Evolutionary conservation across 2,329 filamentous ascomycete genomes (phyloP).

Genomic region (Chaetomium sp.): DNA sequence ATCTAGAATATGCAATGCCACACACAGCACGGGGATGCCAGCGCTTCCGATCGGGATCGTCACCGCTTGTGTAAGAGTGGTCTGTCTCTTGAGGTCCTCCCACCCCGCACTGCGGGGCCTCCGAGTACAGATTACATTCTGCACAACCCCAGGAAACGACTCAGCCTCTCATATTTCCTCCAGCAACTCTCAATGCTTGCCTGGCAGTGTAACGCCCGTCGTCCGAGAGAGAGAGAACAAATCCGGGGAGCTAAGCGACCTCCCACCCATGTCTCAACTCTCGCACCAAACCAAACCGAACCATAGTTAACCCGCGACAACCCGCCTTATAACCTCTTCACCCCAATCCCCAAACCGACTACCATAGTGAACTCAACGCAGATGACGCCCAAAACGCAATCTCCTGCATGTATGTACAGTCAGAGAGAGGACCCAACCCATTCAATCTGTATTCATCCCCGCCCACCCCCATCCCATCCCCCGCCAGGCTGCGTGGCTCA

Average conservation of each 20-base stretch:
- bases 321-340: background rate
- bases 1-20: background rate
- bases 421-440: too few relatives aligned
- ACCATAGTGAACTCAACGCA: background rate
- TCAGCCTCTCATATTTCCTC: background rate
- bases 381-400: too few relatives aligned
- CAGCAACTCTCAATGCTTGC: background rate
- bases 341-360: too few relatives aligned
- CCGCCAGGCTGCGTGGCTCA: background rate
- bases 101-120: constrained; percentile 2
- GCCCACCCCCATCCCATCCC: too few relatives aligned
- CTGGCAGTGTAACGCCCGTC: background rate
- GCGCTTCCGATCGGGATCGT: background rate
- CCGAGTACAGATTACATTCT: too few relatives aligned
- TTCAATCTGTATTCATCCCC: too few relatives aligned
- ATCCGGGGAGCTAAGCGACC: background rate
- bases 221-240: background rate
- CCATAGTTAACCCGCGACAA: background rate
- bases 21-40: background rate
- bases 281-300: too few relatives aligned
- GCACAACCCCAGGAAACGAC: background rate
- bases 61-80: background rate
- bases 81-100: too few relatives aligned
- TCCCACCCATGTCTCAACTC: background rate
- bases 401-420: too few relatives aligned